Percentiles rank a stretch among this genome's conserved stretches.
Evolutionary conservation across 2,329 filamentous ascomycete genomes (phyloP).

Genomic region (Trichoderma koningii): DNA sequence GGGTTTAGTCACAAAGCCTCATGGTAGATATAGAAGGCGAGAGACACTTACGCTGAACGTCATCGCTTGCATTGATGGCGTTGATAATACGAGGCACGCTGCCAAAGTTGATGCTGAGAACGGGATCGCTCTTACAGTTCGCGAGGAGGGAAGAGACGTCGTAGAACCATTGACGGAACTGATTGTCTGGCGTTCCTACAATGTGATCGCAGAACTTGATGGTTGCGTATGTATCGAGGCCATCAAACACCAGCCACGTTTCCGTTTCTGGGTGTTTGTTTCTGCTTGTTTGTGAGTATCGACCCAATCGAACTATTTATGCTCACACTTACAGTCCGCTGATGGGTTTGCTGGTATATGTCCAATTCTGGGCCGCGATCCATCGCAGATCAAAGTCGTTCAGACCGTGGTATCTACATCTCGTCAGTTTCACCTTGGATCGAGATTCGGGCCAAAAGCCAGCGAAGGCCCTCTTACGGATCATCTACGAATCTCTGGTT

Average conservation of each 20-base stretch:
- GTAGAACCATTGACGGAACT: slow-evolving; percentile 64
- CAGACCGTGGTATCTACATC: slow-evolving; percentile 51
- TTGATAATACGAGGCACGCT: slow-evolving; percentile 31
- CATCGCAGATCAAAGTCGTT: slow-evolving; percentile 63
- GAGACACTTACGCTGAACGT: slow-evolving; percentile 19
- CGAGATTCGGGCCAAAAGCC: neutral
- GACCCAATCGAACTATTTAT: neutral
- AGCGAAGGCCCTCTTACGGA: slow-evolving; percentile 33
- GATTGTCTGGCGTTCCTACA: slow-evolving; percentile 61
- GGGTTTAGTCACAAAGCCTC: no score
- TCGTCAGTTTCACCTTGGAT: neutral
- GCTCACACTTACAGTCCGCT: slow-evolving; percentile 41
- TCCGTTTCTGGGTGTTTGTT: slow-evolving; percentile 30
- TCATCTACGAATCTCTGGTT: slow-evolving; percentile 33
- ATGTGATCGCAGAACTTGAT: slow-evolving; percentile 56
- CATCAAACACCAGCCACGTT: slow-evolving; percentile 62
- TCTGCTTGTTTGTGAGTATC: slow-evolving; percentile 32
- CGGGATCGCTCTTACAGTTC: slow-evolving; percentile 21
- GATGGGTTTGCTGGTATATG: slow-evolving; percentile 54
- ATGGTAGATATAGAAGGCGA: no score
- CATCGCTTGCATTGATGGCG: slow-evolving; percentile 21
- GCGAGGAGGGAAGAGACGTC: slow-evolving; percentile 52
- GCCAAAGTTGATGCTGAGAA: slow-evolving; percentile 32
- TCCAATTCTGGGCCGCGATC: slow-evolving; percentile 59
- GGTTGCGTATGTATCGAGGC: slow-evolving; percentile 62